Evolutionary conservation across 108 stramenopile species (phyloP), one percentile per base, ranked within the genome.

Genomic region (Fragilariopsis cylindrus): DNA sequence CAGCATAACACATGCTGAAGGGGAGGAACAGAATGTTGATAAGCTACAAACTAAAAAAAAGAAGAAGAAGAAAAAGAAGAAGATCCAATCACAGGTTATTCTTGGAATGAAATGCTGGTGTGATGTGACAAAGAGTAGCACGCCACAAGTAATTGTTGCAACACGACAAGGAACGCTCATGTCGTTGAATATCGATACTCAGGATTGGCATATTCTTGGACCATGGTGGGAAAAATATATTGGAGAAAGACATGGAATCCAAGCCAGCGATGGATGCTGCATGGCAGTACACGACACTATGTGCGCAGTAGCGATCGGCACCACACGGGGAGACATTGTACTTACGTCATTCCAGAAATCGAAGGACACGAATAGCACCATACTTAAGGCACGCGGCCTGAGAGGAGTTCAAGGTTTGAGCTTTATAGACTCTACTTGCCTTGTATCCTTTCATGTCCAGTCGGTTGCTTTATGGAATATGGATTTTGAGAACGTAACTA

Each of bases 361-460:
- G 19, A 11, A 53, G 57, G 53, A 6, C 5, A 49, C 13, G 7
- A 48, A 54, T 41, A 21, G 30, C 3, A 48, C 16, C 12, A 3
- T 83, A 5, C 49, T 72, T 3, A 50, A 49, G 40, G 79, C 76
- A 49, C 72, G 55, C 42, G 41, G 78, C 2, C 64, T 84, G 18
- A 71, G 71, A 43, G 76, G 83, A 21, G 81, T 88, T 21, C 86
- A 89, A 69, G 79, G 80, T 9, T 50, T 92, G 8, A 63, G 72
- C 30, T 90, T 87, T 85, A 69, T 85, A 5, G 75, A 77, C 30
- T 46, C 74, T 42, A 50, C 53, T 7, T 85, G 65, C 48, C 53
- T 92, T 9, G 63, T 89, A 44, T 84, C 90, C 2, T 89, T 89
- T 69, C 88, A 89, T 70, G 81, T 90, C 4, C 74, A 81, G 4